Conservation (phyloP, 345 rosid species). For the Mallotus nudiflorus region DNA sequence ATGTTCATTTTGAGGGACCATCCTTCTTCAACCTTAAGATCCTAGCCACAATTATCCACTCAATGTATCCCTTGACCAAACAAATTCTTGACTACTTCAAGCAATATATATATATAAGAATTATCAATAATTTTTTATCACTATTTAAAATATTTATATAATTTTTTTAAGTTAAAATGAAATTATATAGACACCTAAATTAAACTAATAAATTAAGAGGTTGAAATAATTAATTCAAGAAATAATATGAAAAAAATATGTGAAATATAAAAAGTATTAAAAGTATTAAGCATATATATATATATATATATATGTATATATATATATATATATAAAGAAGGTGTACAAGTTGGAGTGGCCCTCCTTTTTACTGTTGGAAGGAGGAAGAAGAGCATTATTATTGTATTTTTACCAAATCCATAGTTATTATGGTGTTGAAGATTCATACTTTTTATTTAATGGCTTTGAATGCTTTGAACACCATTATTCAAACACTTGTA, state of each 20-base stretch:
- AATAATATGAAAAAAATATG: no score
- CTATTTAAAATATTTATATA: no score
- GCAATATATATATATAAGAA: no score
- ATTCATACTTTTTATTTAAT: neutral
- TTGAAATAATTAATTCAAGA: no score
- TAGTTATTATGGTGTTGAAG: neutral
- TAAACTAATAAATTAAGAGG: no score
- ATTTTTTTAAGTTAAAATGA: no score
- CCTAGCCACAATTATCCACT: slow-evolving; percentile 3
- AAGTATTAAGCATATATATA: no score
- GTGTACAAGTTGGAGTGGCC: neutral
- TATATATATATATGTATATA: no score
- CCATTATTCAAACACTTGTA: neutral
- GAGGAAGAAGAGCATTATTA: neutral
- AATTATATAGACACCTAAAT: no score
- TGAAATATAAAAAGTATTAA: no score
- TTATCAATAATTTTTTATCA: no score
- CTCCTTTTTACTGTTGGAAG: neutral
- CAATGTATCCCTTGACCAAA: neutral
- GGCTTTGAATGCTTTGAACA: neutral
- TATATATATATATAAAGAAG: neutral
- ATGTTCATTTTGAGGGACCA: neutral
- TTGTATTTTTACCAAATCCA: slow-evolving; percentile 13
- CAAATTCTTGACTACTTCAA: neutral
- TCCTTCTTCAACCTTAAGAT: neutral